Conservation (phyloP, 2,329 filamentous ascomycete species). For the Clarireedia sp. region DNA sequence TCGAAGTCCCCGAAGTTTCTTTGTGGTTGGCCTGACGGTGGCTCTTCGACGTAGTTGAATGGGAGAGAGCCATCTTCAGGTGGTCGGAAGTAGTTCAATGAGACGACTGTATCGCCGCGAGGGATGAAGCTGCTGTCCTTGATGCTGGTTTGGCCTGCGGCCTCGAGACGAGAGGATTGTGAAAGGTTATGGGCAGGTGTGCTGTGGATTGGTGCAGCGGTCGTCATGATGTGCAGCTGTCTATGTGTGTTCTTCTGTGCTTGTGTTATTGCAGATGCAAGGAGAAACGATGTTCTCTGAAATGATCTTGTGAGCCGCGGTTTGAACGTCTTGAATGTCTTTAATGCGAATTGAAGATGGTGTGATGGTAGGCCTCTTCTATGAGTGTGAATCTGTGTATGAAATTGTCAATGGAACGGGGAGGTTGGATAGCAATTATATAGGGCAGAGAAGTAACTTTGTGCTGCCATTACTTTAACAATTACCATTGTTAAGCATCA, state of each 20-base stretch:
- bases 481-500: not conserved
- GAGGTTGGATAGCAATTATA: not conserved
- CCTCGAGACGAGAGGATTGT: conserved; percentile 22
- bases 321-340: not conserved
- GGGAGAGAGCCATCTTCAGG: conserved; percentile 46
- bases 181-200: conserved; percentile 36
- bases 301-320: not conserved
- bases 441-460: not conserved
- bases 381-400: not conserved
- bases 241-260: not conserved
- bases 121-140: conserved; percentile 30
- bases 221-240: conserved; percentile 30
- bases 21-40: conserved; percentile 23
- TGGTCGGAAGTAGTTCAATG: conserved; percentile 45
- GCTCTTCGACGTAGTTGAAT: conserved; percentile 45
- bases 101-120: conserved; percentile 42
- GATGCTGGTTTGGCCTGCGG: conserved; percentile 10
- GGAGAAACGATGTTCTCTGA: not conserved
- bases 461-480: not conserved
- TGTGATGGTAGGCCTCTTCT: not conserved
- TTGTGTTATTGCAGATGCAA: not conserved
- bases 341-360: not conserved
- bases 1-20: conserved; percentile 27
- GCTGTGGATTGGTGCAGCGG: conserved; percentile 31
- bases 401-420: not conserved